These are phyloP conservation scores for Botrytis fragariae DNA, from an alignment of 2,329 filamentous ascomycete genomes.

Conservation along the genomic window DNA sequence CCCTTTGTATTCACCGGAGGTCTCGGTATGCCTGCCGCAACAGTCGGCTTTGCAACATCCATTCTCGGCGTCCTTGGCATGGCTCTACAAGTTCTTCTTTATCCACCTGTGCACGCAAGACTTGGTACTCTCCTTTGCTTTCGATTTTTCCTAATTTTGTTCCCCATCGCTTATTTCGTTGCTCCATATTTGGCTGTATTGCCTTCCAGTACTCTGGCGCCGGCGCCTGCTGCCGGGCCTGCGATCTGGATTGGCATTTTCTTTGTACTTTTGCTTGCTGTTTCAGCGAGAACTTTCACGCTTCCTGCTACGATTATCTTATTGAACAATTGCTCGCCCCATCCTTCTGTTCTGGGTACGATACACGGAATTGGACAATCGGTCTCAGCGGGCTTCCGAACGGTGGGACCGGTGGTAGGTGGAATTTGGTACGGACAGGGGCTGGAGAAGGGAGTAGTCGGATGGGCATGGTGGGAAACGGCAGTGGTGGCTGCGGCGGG, in stretches of 20 bases:
- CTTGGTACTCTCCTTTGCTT: constrained; percentile 68
- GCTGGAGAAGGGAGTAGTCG: constrained; percentile 52
- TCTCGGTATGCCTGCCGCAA: constrained; percentile 62
- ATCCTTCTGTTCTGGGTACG: constrained; percentile 54
- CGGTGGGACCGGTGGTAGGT: constrained; percentile 53
- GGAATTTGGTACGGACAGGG: constrained; percentile 55
- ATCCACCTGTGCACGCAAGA: constrained; percentile 61
- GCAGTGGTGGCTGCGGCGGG: constrained; percentile 10
- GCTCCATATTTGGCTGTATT: constrained; percentile 63
- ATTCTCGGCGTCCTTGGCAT: constrained; percentile 69
- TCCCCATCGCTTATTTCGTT: constrained; percentile 64
- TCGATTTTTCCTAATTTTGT: constrained; percentile 62
- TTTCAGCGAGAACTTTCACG: constrained; percentile 57
- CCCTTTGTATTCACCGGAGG: constrained; percentile 56
- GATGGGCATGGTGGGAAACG: constrained; percentile 54
- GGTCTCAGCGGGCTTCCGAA: constrained; percentile 52
- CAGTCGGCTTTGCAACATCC: constrained; percentile 66
- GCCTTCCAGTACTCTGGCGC: constrained; percentile 36
- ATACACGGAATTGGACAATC: constrained; percentile 59
- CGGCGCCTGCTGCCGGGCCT: constrained; percentile 44
- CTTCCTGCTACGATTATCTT: constrained; percentile 58
- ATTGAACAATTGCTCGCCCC: constrained; percentile 59
- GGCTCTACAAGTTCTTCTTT: constrained; percentile 64
- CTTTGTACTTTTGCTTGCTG: constrained; percentile 53
- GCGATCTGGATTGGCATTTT: constrained; percentile 56